Conservation (phyloP, 169 alveolate genomes). For the Plasmodium chabaudi region DNA sequence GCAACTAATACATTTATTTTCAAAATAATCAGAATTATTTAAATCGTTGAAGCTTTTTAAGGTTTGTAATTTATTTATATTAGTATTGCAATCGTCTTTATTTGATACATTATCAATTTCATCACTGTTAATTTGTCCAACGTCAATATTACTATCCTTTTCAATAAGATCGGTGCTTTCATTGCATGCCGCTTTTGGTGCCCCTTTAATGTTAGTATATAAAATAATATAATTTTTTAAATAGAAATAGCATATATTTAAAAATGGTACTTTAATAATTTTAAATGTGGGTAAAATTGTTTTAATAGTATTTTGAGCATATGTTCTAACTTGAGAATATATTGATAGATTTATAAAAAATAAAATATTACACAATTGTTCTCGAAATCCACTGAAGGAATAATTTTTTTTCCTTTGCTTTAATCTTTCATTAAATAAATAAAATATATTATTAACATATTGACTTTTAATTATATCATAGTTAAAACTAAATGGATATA, state of each 20-base stretch:
- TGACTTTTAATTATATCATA: constrained; percentile 68
- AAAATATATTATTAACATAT: constrained; percentile 58
- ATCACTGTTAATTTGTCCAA: neutral
- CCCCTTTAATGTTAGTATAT: constrained; percentile 1
- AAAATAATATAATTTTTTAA: constrained; percentile 43
- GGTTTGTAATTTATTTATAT: constrained; percentile 1
- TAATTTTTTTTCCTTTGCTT: constrained; percentile 68
- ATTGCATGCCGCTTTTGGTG: neutral
- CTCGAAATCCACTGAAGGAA: constrained; percentile 38
- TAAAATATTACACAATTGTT: constrained; percentile 67
- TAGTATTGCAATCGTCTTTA: neutral
- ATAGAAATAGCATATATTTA: constrained; percentile 53
- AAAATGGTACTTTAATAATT: constrained; percentile 46
- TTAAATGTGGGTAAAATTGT: constrained; percentile 63
- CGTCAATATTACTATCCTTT: neutral
- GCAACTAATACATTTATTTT: constrained; percentile 69
- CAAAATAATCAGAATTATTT: constrained; percentile 46
- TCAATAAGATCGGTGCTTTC: no score
- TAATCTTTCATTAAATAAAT: constrained; percentile 54
- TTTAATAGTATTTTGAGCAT: constrained; percentile 70
- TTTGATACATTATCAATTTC: neutral
- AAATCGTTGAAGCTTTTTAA: constrained; percentile 22
- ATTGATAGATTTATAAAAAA: constrained; percentile 61
- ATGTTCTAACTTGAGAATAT: constrained; percentile 69
- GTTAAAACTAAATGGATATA: constrained; percentile 65